A percentile compares a stretch with the other conserved stretches of the same genome.
Conservation (phyloP, 2,329 filamentous ascomycete genomes). For the Botrytis tulipae region DNA sequence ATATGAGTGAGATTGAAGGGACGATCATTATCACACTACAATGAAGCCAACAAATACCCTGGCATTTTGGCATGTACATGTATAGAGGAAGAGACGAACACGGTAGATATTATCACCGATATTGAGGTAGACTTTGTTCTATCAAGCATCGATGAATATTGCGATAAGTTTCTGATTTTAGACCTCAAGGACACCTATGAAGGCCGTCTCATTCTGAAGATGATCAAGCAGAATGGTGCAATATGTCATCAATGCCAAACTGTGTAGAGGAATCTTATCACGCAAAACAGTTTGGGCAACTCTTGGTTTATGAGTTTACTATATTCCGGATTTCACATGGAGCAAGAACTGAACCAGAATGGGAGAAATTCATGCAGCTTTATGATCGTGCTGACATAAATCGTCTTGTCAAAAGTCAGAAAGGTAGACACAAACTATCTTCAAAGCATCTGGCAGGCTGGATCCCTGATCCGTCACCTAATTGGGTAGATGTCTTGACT, state of each 20-base stretch:
- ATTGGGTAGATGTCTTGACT: background rate
- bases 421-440: background rate
- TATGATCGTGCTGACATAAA: background rate
- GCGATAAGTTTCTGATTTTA: background rate
- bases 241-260: background rate
- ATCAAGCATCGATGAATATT: background rate
- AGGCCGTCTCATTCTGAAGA: background rate
- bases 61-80: rapidly evolving
- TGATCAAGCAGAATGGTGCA: background rate
- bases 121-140: background rate
- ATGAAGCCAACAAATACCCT: background rate
- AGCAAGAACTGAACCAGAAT: background rate
- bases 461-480: background rate
- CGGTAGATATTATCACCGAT: background rate
- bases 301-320: background rate
- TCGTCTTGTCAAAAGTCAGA: background rate
- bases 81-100: background rate
- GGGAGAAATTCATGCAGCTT: background rate
- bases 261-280: background rate
- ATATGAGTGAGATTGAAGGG: background rate
- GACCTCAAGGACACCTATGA: background rate
- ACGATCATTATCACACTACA: background rate
- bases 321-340: background rate
- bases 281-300: background rate
- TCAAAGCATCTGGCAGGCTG: background rate